Percentiles rank a stretch among this genome's conserved stretches.
These are phyloP conservation scores for Cutaneotrichosporon curvatum DNA, from an alignment of 1,284 basidiomycete genomes.

Conservation along the genomic window DNA sequence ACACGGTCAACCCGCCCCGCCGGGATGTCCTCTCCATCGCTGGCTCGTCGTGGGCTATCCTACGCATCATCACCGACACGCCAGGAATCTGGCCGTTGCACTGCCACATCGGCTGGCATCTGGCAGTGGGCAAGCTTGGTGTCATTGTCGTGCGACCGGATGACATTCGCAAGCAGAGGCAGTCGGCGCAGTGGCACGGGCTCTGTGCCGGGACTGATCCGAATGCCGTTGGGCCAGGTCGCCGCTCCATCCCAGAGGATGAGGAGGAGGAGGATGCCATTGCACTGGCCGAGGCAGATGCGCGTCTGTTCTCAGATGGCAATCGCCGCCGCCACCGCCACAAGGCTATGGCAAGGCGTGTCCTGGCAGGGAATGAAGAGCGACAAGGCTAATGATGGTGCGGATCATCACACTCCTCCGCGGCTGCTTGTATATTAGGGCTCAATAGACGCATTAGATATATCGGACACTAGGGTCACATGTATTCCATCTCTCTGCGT, in stretches of 20 bases:
- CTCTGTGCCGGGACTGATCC: conserved; percentile 12
- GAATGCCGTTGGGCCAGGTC: conserved; percentile 12
- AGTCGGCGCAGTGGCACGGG: conserved; percentile 13
- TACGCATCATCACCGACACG: conserved; percentile 23
- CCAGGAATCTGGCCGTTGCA: conserved; percentile 25
- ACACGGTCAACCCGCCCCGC: conserved; percentile 40
- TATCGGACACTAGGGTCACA: no score
- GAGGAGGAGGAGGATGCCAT: no score
- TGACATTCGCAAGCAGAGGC: conserved; percentile 5
- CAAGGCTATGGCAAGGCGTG: no score
- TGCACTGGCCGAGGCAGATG: no score
- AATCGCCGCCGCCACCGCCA: no score
- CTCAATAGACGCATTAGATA: no score
- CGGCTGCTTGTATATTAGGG: no score
- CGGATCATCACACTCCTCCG: no score
- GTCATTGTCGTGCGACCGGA: conserved; percentile 21
- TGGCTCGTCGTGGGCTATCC: conserved; percentile 23
- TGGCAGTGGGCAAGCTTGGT: conserved; percentile 13
- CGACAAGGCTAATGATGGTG: no score
- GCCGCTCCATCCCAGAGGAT: neutral
- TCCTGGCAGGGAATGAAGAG: no score
- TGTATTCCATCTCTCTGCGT: no score
- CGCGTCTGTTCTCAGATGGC: no score
- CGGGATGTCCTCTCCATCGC: conserved; percentile 43
- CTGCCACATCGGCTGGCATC: conserved; percentile 32